Conservation (phyloP, 441 rosid genomes). For the Populus tomentosa region DNA sequence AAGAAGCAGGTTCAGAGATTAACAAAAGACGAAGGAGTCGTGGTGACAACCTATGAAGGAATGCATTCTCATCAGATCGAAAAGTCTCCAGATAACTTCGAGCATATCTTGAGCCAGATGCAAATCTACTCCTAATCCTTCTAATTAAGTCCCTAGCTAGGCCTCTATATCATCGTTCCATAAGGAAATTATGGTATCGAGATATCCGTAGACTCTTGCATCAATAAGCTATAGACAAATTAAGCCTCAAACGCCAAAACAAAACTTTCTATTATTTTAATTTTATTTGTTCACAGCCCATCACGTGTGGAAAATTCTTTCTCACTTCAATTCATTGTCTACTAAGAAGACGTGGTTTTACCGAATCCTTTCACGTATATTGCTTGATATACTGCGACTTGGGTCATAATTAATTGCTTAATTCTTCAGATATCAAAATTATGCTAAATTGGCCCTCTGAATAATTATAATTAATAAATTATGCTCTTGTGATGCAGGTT, state of each 20-base stretch:
- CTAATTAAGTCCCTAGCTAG: background rate
- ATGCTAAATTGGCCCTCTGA: no score
- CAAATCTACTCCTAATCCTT: slow-evolving; percentile 42
- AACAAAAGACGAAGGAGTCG: slow-evolving; percentile 58
- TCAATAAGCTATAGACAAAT: background rate
- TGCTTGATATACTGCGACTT: no score
- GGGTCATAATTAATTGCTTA: no score
- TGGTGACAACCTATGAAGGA: slow-evolving; percentile 84
- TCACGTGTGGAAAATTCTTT: no score
- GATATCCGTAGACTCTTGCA: background rate
- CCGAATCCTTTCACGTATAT: background rate
- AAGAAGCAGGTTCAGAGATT: slow-evolving; percentile 86
- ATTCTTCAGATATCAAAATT: no score
- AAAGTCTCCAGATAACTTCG: slow-evolving; percentile 60
- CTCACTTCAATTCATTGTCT: background rate
- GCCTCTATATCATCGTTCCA: background rate
- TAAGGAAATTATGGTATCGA: background rate
- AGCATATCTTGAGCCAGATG: slow-evolving; percentile 69
- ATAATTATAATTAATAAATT: no score
- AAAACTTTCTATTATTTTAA: background rate
- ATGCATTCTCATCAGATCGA: slow-evolving; percentile 63
- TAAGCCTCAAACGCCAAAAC: background rate
- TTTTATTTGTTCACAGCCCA: no score
- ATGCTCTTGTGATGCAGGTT: background rate
- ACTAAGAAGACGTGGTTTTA: background rate